These are phyloP conservation scores for Clavariopsis aquatica DNA, from an alignment of 495 filamentous ascomycete genomes.

Conservation along the genomic window DNA sequence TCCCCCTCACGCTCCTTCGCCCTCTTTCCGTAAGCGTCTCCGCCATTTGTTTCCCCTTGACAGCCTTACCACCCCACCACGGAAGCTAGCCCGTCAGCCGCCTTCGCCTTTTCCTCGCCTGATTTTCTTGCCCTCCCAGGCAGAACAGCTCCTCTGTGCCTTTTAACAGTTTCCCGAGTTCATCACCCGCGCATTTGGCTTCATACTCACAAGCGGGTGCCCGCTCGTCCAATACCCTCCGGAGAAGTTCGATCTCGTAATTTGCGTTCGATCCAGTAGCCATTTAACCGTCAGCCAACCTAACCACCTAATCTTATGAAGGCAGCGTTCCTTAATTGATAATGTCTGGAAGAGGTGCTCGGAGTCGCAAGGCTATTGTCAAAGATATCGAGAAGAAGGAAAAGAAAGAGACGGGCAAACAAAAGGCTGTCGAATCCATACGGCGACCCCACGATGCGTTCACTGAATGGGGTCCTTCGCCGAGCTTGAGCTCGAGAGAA, in stretches of 20 bases:
- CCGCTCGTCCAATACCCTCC: not conserved
- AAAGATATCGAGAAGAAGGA: constrained; percentile 42
- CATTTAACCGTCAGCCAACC: not conserved
- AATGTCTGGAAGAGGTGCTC: constrained; percentile 39
- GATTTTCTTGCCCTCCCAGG: not conserved
- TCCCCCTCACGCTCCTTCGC: not conserved
- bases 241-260: too few relatives aligned
- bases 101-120: not conserved
- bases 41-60: constrained; percentile 1
- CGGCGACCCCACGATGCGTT: constrained; percentile 30
- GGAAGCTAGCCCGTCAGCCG: constrained; percentile 12
- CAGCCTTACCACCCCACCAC: constrained; percentile 5
- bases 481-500: constrained; percentile 13
- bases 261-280: not conserved
- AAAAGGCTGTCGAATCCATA: constrained; percentile 20
- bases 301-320: not conserved
- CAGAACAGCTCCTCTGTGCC: not conserved
- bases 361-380: constrained; percentile 37
- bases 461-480: constrained; percentile 29
- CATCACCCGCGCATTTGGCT: not conserved
- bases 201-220: not conserved
- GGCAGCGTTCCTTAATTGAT: not conserved
- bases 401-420: constrained; percentile 33
- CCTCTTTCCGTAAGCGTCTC: not conserved
- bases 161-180: not conserved